Base-by-base conservation (phyloP, 2,329 filamentous ascomycete genomes). In the Scedosporium aurantiacum region DNA sequence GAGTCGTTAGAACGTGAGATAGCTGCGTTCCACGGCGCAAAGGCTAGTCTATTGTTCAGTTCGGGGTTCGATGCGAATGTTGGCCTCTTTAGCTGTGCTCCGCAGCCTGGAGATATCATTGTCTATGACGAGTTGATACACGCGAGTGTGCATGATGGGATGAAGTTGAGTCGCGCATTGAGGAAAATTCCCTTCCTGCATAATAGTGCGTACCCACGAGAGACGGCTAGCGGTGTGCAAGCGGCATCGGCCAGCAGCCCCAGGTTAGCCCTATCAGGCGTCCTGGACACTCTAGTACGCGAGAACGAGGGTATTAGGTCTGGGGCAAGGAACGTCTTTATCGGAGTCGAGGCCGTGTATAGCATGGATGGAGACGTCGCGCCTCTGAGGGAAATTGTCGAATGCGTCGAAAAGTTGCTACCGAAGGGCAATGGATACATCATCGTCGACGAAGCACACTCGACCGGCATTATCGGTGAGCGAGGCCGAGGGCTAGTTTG, bases 281-380 rank as follows among this genome's bases (percentile, higher is more conserved):
- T 54, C 21, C 18, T 55, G 7, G 58, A 62, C 45, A 63, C 63
- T 8, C 65, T 79, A 0, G 66, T 70, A 10, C 65, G 64, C 0
- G 67, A 74, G 0, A 72, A 75, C 16, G 63, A 61, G 0, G 60
- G 60, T 56, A 60, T 82, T 0, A 54, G 54, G 0, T 59, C 64
- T 0, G 80, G 81, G 0, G 62, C 68, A 1, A 69, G 68, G 0
- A 85, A 82, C 64, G 78, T 90, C 2, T 88, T 91, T 65, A 70
- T 91, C n/a, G 83, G 83, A 0, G 77, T 90, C 0, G 88, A 91
- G 66, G 82, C 81, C 0, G 76, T 91, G 0, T 93, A 94, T 70
- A 91, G 88, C 70, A 94, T 94, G 90, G 89, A 93, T 60, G 90
- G 90, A 0, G 88, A 92, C 65, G 73, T 90, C 18, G 82, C 82